Evolutionary conservation across 148 eudicot species (phyloP).

Genomic region (Persicaria tinctoria): DNA sequence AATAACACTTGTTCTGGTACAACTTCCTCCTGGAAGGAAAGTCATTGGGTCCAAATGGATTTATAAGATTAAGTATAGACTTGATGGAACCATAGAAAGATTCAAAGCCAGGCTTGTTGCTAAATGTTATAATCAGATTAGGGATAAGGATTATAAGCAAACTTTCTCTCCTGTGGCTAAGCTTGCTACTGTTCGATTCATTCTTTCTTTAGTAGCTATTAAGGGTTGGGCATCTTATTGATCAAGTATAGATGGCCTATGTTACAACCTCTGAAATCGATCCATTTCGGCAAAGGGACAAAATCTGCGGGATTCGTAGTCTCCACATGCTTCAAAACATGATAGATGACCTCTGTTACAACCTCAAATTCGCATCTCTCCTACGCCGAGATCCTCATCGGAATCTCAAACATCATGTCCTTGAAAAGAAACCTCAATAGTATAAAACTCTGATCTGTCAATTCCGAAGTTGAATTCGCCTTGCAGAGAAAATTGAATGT

Average conservation of each 20-base stretch:
- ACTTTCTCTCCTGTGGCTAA: neutral
- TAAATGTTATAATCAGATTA: neutral
- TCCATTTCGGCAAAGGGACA: constrained; percentile 14
- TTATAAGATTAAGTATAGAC: neutral
- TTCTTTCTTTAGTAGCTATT: too few relatives aligned
- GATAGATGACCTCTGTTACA: constrained; percentile 9
- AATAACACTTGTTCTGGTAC: neutral
- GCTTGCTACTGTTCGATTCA: neutral
- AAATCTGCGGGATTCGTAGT: constrained; percentile 21
- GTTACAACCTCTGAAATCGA: constrained; percentile 13
- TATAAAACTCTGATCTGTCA: constrained; percentile 9
- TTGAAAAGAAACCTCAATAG: constrained; percentile 7
- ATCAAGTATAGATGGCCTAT: neutral
- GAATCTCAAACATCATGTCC: constrained; percentile 18
- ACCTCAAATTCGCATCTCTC: constrained; percentile 17
- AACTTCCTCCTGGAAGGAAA: neutral
- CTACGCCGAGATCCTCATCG: constrained; percentile 21
- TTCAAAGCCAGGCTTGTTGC: neutral
- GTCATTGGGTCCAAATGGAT: neutral
- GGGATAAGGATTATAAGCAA: neutral
- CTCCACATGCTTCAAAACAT: constrained; percentile 6
- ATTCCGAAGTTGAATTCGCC: neutral
- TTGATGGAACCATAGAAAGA: neutral
- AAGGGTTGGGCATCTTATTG: too few relatives aligned
- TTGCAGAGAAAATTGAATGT: too few relatives aligned